Evolutionary conservation across 202 grass and related monocot species (phyloP).

Genomic region (Bolboschoenoplectus hybrid): DNA sequence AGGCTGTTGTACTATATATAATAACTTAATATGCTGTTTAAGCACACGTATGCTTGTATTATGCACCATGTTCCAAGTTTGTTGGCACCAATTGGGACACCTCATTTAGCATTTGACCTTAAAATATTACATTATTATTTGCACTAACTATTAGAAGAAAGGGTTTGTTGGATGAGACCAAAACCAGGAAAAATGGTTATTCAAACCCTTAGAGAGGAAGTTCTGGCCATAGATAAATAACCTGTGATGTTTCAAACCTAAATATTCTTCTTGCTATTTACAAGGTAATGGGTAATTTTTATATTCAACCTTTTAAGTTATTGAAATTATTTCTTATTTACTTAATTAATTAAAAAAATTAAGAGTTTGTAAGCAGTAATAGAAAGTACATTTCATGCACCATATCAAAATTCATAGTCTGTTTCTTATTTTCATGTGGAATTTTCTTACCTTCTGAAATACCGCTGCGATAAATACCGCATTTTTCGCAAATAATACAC

Average conservation of each 20-base stretch:
- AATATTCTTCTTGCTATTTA: slow-evolving; percentile 13
- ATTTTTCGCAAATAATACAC: slow-evolving; percentile 15
- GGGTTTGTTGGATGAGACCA: slow-evolving; percentile 27
- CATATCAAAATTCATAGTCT: not conserved
- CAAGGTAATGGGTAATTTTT: slow-evolving; percentile 15
- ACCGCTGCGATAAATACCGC: not conserved
- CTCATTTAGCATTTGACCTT: slow-evolving; percentile 36
- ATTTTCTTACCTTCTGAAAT: not conserved
- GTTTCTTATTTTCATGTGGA: not conserved
- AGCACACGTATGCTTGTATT: slow-evolving; percentile 24
- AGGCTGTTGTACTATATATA: slow-evolving; percentile 2
- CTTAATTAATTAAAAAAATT: not conserved
- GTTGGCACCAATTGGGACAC: slow-evolving; percentile 39
- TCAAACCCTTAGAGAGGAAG: slow-evolving; percentile 36
- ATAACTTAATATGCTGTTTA: slow-evolving; percentile 5
- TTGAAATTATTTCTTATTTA: not conserved
- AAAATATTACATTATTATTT: slow-evolving; percentile 7
- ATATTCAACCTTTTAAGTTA: not conserved
- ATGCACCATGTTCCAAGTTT: slow-evolving; percentile 39
- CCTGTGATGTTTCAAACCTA: slow-evolving; percentile 29
- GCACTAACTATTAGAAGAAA: slow-evolving; percentile 32
- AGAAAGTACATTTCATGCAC: not conserved
- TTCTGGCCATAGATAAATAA: not conserved
- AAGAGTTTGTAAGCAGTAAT: not conserved
- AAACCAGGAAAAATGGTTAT: slow-evolving; percentile 18